phyloP scores from a whole-genome alignment of 2,329 filamentous ascomycete species.

The Stemphylium vesicarium region DNA sequence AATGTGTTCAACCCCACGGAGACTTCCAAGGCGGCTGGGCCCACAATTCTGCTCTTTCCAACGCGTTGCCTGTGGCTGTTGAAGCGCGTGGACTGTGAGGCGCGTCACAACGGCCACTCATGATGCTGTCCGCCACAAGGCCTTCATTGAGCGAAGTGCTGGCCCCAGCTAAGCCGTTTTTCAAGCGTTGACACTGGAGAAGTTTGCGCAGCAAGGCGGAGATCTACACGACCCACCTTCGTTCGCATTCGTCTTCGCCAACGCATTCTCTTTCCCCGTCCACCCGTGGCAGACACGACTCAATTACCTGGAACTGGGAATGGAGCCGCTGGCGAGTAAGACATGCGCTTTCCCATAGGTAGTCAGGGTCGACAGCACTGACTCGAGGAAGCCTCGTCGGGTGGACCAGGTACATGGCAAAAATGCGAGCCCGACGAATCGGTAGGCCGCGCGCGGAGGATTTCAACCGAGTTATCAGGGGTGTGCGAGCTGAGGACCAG shows the following conservation, averaged over 20 bases:
- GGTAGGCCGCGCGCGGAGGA: slow-evolving; percentile 17
- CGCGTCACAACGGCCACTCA: not conserved
- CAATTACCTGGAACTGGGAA: slow-evolving; percentile 3
- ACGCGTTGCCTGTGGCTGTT: not conserved
- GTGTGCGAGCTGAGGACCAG: slow-evolving; percentile 11
- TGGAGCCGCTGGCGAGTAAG: not conserved
- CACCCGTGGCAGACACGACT: slow-evolving; percentile 6
- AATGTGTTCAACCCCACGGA: not conserved
- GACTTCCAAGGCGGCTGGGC: too few relatives aligned
- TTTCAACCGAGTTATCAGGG: slow-evolving; percentile 19
- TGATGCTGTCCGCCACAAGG: not conserved
- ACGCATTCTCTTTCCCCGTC: slow-evolving; percentile 9
- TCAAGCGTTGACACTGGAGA: not conserved
- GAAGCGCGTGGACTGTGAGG: not conserved
- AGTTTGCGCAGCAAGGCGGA: not conserved
- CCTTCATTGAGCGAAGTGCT: not conserved
- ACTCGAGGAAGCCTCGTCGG: slow-evolving; percentile 11
- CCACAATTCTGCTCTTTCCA: slow-evolving; percentile 1
- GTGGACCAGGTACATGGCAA: slow-evolving; percentile 2
- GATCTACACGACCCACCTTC: slow-evolving; percentile 1
- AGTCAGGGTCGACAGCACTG: slow-evolving; percentile 5
- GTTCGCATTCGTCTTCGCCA: slow-evolving; percentile 12
- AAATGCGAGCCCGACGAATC: slow-evolving; percentile 4
- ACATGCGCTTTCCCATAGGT: not conserved
- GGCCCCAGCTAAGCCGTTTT: not conserved